Evolutionary conservation across 2,329 filamentous ascomycete genomes (phyloP).

Genomic region (Amauroascus verrucosus): DNA sequence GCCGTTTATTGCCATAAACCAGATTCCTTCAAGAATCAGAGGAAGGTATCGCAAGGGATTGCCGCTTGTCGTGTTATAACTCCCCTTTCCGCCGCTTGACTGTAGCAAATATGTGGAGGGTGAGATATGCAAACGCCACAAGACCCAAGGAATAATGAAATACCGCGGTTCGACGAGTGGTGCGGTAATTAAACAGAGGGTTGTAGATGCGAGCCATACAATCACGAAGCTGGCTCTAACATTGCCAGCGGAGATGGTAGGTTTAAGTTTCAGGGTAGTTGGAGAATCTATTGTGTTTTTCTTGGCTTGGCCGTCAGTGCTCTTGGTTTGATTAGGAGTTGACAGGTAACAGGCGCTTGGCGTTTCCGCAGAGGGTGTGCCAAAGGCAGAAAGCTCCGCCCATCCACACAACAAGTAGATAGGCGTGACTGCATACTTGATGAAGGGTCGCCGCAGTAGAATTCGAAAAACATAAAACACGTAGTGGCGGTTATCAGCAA

Average conservation of each 20-base stretch:
- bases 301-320: conserved; percentile 11
- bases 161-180: conserved; percentile 92
- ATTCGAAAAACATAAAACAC: conserved; percentile 93
- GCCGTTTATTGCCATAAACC: conserved; percentile 46
- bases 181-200: conserved; percentile 72
- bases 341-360: background rate
- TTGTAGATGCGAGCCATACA: conserved; percentile 57
- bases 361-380: background rate
- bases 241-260: conserved; percentile 19
- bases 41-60: conserved; percentile 16
- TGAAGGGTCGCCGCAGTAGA: conserved; percentile 55
- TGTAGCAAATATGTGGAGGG: conserved; percentile 17
- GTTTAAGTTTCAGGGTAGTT: background rate
- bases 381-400: conserved; percentile 54
- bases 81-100: background rate
- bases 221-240: conserved; percentile 45
- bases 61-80: too few species aligned
- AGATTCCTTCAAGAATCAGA: conserved; percentile 44
- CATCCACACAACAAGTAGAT: conserved; percentile 63
- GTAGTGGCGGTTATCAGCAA: conserved; percentile 94
- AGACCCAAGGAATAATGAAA: conserved; percentile 88
- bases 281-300: conserved; percentile 19
- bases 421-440: conserved; percentile 58
- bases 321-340: conserved; percentile 12
- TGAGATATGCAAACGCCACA: conserved; percentile 77